Percentiles rank a stretch among this genome's conserved stretches.
These are phyloP conservation scores for Hortiboletus campestris DNA, from an alignment of 768 basidiomycete species.

Conservation along the genomic window DNA sequence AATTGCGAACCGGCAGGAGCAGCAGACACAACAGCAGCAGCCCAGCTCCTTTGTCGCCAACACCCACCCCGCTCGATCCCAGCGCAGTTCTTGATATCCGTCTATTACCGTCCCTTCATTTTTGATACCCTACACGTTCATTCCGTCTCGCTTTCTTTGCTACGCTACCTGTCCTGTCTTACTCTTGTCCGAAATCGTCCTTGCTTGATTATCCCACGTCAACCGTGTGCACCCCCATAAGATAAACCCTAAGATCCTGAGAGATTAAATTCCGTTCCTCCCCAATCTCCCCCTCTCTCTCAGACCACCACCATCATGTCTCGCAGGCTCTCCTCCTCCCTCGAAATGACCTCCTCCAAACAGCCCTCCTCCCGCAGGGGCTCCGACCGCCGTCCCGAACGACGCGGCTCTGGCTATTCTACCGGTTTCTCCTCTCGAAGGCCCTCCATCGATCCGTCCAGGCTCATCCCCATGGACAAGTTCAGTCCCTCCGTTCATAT, in stretches of 20 bases:
- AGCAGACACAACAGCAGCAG: slow-evolving; percentile 17
- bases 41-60: slow-evolving; percentile 8
- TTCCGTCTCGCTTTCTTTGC: slow-evolving; percentile 16
- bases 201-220: slow-evolving; percentile 8
- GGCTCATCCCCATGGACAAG: slow-evolving; percentile 81
- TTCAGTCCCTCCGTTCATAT: slow-evolving; percentile 30
- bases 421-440: slow-evolving; percentile 55
- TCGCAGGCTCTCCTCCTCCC: slow-evolving; percentile 27
- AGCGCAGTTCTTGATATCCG: slow-evolving; percentile 28
- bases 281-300: neutral
- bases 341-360: slow-evolving; percentile 34
- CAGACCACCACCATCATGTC: slow-evolving; percentile 23
- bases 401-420: slow-evolving; percentile 46
- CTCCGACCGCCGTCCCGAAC: slow-evolving; percentile 45
- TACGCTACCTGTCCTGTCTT: slow-evolving; percentile 5
- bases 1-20: slow-evolving; percentile 39
- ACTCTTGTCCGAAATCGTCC: neutral
- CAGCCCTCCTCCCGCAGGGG: slow-evolving; percentile 41
- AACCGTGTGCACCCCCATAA: neutral
- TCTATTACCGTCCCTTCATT: slow-evolving; percentile 25
- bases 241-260: slow-evolving; percentile 14
- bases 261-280: slow-evolving; percentile 9
- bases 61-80: slow-evolving; percentile 16
- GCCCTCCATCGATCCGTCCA: slow-evolving; percentile 74
- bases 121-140: slow-evolving; percentile 27